Evolutionary conservation across 257 asterid species (phyloP).

Genomic region (Mentha longifolia): DNA sequence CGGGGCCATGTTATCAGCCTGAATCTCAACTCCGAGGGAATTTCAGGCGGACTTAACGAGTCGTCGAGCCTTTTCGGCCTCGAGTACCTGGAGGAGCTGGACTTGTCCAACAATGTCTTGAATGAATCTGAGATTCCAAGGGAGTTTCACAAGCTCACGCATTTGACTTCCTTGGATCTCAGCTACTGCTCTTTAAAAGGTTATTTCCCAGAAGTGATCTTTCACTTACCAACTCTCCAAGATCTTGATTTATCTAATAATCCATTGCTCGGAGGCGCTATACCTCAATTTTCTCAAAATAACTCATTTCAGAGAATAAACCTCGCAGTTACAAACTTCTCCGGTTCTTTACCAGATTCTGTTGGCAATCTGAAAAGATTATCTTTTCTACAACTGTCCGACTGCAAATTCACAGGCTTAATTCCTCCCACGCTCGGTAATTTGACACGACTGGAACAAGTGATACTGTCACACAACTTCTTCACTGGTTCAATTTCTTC

Average conservation of each 20-base stretch:
- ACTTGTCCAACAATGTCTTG: neutral
- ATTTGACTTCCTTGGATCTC: neutral
- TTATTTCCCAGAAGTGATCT: constrained; percentile 7
- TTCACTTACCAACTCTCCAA: constrained; percentile 39
- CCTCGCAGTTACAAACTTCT: constrained; percentile 38
- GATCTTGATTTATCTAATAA: constrained; percentile 31
- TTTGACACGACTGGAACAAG: neutral
- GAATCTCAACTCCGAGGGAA: constrained; percentile 27
- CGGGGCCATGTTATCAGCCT: constrained; percentile 35
- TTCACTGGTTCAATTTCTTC: constrained; percentile 27
- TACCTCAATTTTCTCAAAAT: constrained; percentile 28
- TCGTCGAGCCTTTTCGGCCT: constrained; percentile 10
- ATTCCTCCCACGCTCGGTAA: neutral
- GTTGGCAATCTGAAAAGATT: too few relatives aligned
- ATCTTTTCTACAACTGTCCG: constrained; percentile 35
- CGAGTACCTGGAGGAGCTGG: neutral
- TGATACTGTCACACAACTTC: neutral
- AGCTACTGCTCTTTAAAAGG: neutral
- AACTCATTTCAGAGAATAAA: constrained; percentile 29
- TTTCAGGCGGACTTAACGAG: neutral
- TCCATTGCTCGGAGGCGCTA: constrained; percentile 26
- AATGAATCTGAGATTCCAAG: neutral
- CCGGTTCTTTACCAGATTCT: constrained; percentile 40
- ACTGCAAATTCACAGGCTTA: constrained; percentile 30
- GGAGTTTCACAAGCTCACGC: neutral